Evolutionary conservation across 257 asterid species (phyloP).

Genomic region (Gynochthodes officinalis): DNA sequence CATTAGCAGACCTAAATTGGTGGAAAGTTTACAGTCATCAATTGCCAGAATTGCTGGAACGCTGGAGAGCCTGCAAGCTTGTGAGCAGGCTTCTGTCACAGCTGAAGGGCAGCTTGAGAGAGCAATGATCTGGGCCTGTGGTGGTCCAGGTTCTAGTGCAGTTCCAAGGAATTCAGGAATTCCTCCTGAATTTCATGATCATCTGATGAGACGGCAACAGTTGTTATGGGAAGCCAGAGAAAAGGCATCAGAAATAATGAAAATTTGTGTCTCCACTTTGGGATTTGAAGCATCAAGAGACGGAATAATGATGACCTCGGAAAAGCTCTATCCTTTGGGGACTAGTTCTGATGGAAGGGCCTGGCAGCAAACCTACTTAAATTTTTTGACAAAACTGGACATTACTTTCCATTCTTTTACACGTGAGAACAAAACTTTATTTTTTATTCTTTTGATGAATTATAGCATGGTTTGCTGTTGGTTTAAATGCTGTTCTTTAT

Average conservation of each 20-base stretch:
- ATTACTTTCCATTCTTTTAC: slow-evolving; percentile 75
- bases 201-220: slow-evolving; percentile 61
- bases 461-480: slow-evolving; percentile 8
- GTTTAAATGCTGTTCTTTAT: background rate
- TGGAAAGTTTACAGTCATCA: slow-evolving; percentile 67
- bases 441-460: slow-evolving; percentile 10
- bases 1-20: slow-evolving; percentile 71
- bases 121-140: slow-evolving; percentile 99
- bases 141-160: slow-evolving; percentile 71
- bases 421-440: slow-evolving; percentile 47
- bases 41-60: slow-evolving; percentile 70
- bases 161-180: slow-evolving; percentile 72
- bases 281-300: slow-evolving; percentile 97
- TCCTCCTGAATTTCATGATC: slow-evolving; percentile 86
- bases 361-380: slow-evolving; percentile 86
- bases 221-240: slow-evolving; percentile 71
- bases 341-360: slow-evolving; percentile 63
- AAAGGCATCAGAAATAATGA: slow-evolving; percentile 75
- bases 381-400: slow-evolving; percentile 68
- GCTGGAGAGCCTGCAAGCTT: slow-evolving; percentile 69
- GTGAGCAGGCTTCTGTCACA: slow-evolving; percentile 71
- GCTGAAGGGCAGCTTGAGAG: slow-evolving; percentile 99
- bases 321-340: slow-evolving; percentile 47
- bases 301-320: slow-evolving; percentile 56
- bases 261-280: slow-evolving; percentile 74